Percentiles rank a stretch among this genome's conserved stretches.
Conservation (phyloP, 176 grass and related monocot species). For the Paspalum notatum region DNA sequence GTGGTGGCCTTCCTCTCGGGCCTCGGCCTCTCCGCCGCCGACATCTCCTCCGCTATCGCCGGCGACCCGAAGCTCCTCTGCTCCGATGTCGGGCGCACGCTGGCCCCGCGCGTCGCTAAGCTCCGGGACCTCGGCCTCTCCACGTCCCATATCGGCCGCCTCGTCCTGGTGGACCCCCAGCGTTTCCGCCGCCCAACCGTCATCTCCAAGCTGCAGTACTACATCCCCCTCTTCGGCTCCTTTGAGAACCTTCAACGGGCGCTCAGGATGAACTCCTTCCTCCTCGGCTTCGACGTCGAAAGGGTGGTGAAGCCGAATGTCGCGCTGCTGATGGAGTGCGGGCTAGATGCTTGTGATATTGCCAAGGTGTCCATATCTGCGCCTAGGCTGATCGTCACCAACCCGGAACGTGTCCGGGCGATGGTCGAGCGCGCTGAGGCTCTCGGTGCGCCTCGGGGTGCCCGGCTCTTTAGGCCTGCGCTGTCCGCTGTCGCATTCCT, state of each 20-base stretch:
- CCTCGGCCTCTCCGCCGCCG: too few species aligned
- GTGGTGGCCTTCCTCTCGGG: too few species aligned
- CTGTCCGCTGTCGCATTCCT: not conserved
- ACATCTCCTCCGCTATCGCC: too few species aligned
- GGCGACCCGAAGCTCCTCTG: too few species aligned
- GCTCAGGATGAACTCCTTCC: slow-evolving; percentile 3
- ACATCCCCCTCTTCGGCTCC: slow-evolving; percentile 6
- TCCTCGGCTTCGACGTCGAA: slow-evolving; percentile 47
- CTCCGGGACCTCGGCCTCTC: too few species aligned
- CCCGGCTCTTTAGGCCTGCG: slow-evolving; percentile 38
- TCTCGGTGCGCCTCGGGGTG: slow-evolving; percentile 20
- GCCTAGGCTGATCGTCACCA: slow-evolving; percentile 39
- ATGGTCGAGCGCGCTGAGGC: slow-evolving; percentile 12
- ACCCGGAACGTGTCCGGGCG: not conserved
- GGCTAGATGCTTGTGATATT: slow-evolving; percentile 41
- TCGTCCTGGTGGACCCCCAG: too few species aligned
- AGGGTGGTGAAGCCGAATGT: slow-evolving; percentile 47
- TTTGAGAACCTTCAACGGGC: slow-evolving; percentile 36
- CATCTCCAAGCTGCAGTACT: slow-evolving; percentile 43
- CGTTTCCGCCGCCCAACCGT: too few species aligned
- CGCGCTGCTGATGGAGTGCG: slow-evolving; percentile 36
- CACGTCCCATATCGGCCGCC: too few species aligned
- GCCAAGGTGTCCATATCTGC: not conserved
- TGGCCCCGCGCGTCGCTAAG: too few species aligned
- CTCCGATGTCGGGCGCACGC: too few species aligned